Conservation (phyloP, 164 flowering plant genomes). For the Berberis thunbergii region DNA sequence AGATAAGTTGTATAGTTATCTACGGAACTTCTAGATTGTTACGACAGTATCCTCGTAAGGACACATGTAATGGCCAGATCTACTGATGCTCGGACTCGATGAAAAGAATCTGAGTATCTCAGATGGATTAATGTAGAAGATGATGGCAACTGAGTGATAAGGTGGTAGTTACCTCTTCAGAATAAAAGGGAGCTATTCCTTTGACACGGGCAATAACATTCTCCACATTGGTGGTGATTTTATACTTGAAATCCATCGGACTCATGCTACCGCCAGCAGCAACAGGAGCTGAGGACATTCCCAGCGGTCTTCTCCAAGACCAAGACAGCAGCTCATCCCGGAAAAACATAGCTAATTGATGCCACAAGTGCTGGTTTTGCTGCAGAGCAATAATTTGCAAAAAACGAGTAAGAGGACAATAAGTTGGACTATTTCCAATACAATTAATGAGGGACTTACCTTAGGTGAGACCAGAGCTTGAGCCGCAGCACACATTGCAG, state of each 20-base stretch:
- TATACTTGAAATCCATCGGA: slow-evolving; percentile 69
- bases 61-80: no score
- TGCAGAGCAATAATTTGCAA: slow-evolving; percentile 23
- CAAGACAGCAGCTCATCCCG: slow-evolving; percentile 96
- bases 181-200: slow-evolving; percentile 71
- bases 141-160: not conserved
- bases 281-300: slow-evolving; percentile 52
- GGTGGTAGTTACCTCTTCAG: slow-evolving; percentile 79
- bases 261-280: slow-evolving; percentile 53
- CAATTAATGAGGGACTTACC: slow-evolving; percentile 29
- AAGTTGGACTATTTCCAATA: not conserved
- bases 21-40: no score
- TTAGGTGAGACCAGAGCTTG: slow-evolving; percentile 92
- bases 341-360: slow-evolving; percentile 97
- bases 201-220: slow-evolving; percentile 64
- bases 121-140: no score
- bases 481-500: slow-evolving; percentile 94
- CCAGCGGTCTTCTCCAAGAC: slow-evolving; percentile 89
- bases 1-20: no score
- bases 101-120: no score
- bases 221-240: slow-evolving; percentile 78
- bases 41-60: no score
- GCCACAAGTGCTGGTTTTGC: slow-evolving; percentile 96
- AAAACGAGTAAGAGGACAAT: not conserved
- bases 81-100: no score